Percentiles rank a stretch among this genome's conserved stretches.
phyloP scores from a whole-genome alignment of 129 eudicot species.

The Glebionis coronaria region DNA sequence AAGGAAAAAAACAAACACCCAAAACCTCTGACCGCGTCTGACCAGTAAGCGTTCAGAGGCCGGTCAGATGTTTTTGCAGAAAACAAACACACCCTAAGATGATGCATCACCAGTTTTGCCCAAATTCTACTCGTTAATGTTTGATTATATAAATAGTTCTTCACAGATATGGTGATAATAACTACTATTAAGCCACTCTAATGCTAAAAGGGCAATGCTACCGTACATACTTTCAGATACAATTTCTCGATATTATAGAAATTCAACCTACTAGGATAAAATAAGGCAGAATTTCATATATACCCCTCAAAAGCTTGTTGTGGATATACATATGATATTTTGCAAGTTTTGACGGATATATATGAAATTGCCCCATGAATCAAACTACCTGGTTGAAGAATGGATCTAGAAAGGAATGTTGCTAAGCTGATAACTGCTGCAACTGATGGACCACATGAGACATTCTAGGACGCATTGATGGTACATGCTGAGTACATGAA shows the following conservation, averaged over 20 bases:
- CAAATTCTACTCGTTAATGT: not conserved
- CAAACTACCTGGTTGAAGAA: not conserved
- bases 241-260: not conserved
- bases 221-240: conserved; percentile 1
- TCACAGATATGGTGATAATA: conserved; percentile 14
- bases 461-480: conserved; percentile 96
- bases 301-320: not conserved
- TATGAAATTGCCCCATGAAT: not conserved
- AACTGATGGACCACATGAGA: conserved; percentile 97
- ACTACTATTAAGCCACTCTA: conserved; percentile 16
- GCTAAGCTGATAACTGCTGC: conserved; percentile 67
- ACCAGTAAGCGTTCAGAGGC: no score
- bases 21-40: no score
- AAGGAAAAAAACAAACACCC: no score
- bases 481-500: conserved; percentile 88
- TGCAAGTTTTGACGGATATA: no score
- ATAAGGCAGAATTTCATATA: not conserved
- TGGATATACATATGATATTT: not conserved
- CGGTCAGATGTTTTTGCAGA: no score
- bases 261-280: not conserved
- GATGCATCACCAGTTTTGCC: not conserved
- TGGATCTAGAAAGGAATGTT: conserved; percentile 5
- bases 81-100: no score
- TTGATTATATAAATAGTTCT: conserved; percentile 7
- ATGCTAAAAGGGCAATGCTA: conserved; percentile 18